Conservation (phyloP, 345 rosid species). For the Psidium friedrichsthalianum region DNA sequence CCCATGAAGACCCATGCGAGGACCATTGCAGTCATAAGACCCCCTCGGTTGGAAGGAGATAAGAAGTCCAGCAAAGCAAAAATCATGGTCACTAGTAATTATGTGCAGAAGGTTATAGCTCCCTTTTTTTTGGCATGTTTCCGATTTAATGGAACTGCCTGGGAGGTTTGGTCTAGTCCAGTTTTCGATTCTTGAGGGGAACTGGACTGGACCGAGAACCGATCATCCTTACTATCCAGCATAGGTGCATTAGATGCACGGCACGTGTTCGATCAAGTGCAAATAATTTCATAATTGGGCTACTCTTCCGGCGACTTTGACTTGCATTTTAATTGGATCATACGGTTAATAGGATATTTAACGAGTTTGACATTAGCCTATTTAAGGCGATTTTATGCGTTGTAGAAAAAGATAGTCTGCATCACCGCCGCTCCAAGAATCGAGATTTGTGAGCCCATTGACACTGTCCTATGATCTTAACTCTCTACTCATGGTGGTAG, state of each 20-base stretch:
- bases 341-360: not conserved
- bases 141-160: no score
- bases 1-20: constrained; percentile 99
- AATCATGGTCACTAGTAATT: constrained; percentile 74
- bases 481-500: not conserved
- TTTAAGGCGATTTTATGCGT: not conserved
- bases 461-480: not conserved
- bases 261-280: not conserved
- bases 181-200: no score
- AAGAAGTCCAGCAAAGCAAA: constrained; percentile 86
- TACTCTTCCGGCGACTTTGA: not conserved
- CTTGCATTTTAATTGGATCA: not conserved
- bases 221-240: no score
- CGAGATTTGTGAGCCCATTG: not conserved
- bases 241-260: not conserved
- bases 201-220: no score
- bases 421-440: not conserved
- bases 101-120: no score
- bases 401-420: not conserved
- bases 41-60: constrained; percentile 96
- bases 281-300: not conserved
- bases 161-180: no score
- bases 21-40: constrained; percentile 99
- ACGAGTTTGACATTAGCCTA: not conserved
- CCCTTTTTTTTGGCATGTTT: no score